These are phyloP conservation scores for Eustoma russellianum DNA, from an alignment of 257 asterid species.

Conservation along the genomic window DNA sequence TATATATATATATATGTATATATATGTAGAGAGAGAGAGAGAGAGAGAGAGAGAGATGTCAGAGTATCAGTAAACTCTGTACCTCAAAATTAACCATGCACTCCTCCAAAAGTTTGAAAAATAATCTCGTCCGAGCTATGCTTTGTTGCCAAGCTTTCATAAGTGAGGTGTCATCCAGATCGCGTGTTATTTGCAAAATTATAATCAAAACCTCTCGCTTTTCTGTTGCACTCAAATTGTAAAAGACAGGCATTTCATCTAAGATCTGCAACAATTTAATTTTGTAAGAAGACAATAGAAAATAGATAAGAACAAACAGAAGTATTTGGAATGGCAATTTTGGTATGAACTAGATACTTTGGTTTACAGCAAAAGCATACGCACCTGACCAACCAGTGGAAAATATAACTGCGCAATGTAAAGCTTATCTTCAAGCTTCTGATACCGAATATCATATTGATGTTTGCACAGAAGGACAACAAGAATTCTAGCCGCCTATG, in stretches of 20 bases:
- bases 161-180: constrained; percentile 92
- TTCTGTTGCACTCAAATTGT: constrained; percentile 83
- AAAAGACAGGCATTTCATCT: constrained; percentile 99
- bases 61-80: not conserved
- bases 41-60: not conserved
- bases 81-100: constrained; percentile 94
- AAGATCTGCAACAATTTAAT: constrained; percentile 56
- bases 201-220: constrained; percentile 84
- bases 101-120: constrained; percentile 96
- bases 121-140: constrained; percentile 97
- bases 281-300: constrained; percentile 8
- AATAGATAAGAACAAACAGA: not conserved
- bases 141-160: constrained; percentile 99
- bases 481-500: constrained; percentile 85
- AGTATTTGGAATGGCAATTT: too few species aligned
- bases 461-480: constrained; percentile 96
- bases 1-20: too few species aligned
- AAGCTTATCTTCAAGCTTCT: constrained; percentile 94
- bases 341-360: too few species aligned
- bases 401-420: constrained; percentile 94
- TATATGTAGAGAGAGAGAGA: not conserved
- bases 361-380: constrained; percentile 6
- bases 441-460: constrained; percentile 93
- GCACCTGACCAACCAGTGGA: constrained; percentile 95
- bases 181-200: constrained; percentile 80